These are phyloP conservation scores for Stephania yunnanensis DNA, from an alignment of 164 flowering plant species.

Conservation along the genomic window DNA sequence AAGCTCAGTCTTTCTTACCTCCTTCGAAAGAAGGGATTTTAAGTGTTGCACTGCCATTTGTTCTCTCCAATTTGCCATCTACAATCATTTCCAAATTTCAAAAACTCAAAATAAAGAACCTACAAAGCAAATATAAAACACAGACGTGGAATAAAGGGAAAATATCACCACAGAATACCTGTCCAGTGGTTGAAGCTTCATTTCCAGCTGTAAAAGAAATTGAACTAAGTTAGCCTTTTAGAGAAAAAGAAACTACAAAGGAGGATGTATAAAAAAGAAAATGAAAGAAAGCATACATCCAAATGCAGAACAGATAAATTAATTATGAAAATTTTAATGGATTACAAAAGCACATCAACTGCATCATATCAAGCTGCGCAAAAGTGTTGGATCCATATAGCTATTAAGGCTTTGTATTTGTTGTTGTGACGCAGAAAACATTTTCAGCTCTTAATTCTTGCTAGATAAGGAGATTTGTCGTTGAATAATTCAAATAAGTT, in stretches of 20 bases:
- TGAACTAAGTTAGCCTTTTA: not conserved
- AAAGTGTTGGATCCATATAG: no score
- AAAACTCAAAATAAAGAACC: not conserved
- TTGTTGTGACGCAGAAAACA: not conserved
- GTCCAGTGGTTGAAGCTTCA: conserved; percentile 24
- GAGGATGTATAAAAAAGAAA: not conserved
- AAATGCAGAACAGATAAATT: no score
- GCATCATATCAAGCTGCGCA: no score
- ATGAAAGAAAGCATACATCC: conserved; percentile 1
- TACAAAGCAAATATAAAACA: not conserved
- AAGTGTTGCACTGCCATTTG: conserved; percentile 56
- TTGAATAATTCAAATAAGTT: not conserved
- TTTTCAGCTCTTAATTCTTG: not conserved
- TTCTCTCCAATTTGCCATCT: conserved; percentile 76
- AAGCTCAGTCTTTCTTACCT: conserved; percentile 37
- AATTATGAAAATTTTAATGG: no score
- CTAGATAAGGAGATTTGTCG: not conserved
- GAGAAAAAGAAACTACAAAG: not conserved
- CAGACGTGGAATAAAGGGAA: conserved; percentile 3
- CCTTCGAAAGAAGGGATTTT: conserved; percentile 63
- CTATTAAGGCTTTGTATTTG: no score
- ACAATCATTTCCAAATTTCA: conserved; percentile 16
- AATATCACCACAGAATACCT: conserved; percentile 32
- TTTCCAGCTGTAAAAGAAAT: conserved; percentile 33
- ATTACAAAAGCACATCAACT: no score